These are phyloP conservation scores for Phytophthora vignae DNA, from an alignment of 352 stramenopile genomes.

Conservation along the genomic window DNA sequence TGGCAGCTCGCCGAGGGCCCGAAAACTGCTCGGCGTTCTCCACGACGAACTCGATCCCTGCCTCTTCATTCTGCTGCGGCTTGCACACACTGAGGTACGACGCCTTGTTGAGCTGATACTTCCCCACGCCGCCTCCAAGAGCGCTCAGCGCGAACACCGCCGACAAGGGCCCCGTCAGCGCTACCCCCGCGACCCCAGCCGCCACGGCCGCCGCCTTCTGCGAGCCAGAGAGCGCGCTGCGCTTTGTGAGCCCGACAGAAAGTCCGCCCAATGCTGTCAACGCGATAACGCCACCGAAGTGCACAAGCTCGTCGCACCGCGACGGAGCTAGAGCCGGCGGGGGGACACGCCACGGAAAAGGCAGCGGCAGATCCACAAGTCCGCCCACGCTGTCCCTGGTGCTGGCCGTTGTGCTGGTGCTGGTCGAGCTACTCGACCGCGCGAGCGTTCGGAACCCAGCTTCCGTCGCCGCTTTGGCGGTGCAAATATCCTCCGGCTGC, in stretches of 20 bases:
- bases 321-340: constrained; percentile 33
- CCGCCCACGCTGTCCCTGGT: constrained; percentile 30
- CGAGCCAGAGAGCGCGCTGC: constrained; percentile 59
- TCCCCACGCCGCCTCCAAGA: constrained; percentile 60
- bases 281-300: constrained; percentile 56
- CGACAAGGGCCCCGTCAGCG: constrained; percentile 60
- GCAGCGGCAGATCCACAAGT: constrained; percentile 11
- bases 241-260: constrained; percentile 56
- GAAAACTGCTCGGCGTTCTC: constrained; percentile 69
- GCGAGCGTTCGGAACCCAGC: constrained; percentile 2
- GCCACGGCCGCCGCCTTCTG: constrained; percentile 65
- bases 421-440: constrained; percentile 27
- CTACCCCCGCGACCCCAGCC: constrained; percentile 59
- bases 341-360: constrained; percentile 33
- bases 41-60: constrained; percentile 54
- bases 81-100: constrained; percentile 61
- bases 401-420: constrained; percentile 28
- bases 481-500: background rate
- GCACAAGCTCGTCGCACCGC: constrained; percentile 38
- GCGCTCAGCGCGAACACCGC: constrained; percentile 61
- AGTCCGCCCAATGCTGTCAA: constrained; percentile 64
- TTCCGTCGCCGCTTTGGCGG: constrained; percentile 7
- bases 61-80: constrained; percentile 20
- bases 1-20: constrained; percentile 45
- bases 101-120: constrained; percentile 77